Percentiles rank a stretch among this genome's conserved stretches.
phyloP scores from a whole-genome alignment of 176 grass and related monocot genomes.

The Aegilops tauschii region DNA sequence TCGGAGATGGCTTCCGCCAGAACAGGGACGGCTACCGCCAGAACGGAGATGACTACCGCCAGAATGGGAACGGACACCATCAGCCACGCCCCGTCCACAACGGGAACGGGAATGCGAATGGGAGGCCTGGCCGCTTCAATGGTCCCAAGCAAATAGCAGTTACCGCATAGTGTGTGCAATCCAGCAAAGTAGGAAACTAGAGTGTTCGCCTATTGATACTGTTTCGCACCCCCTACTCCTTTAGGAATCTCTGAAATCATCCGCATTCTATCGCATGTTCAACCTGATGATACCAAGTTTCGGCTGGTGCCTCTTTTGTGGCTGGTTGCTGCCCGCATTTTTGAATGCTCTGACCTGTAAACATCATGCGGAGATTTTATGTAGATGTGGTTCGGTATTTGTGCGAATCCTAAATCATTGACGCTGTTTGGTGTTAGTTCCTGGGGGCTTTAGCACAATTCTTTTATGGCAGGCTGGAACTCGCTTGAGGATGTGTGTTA shows the following conservation, averaged over 20 bases:
- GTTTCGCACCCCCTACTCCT: background rate
- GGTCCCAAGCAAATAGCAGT: conserved; percentile 22
- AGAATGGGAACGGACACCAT: background rate
- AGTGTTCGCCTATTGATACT: background rate
- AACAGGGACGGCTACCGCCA: background rate
- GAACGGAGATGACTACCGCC: background rate
- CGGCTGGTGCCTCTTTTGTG: background rate
- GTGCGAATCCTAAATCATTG: background rate
- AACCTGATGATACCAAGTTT: background rate
- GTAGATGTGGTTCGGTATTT: background rate
- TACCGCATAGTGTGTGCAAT: conserved; percentile 24
- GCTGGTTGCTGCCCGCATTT: background rate
- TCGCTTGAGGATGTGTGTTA: background rate
- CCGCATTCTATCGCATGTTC: background rate
- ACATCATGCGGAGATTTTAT: background rate
- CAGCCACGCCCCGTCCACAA: background rate
- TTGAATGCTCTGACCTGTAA: background rate
- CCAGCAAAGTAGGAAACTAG: conserved; percentile 2
- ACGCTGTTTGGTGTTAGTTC: background rate
- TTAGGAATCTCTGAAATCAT: background rate
- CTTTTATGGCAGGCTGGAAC: background rate
- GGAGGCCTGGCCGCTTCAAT: conserved; percentile 11
- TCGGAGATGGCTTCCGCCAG: background rate
- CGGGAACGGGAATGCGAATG: background rate
- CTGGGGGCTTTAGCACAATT: no score